Evolutionary conservation across 208 protist species (phyloP), one percentile per base, ranked within the genome.

Genomic region (Leptomonas pyrrhocoris): DNA sequence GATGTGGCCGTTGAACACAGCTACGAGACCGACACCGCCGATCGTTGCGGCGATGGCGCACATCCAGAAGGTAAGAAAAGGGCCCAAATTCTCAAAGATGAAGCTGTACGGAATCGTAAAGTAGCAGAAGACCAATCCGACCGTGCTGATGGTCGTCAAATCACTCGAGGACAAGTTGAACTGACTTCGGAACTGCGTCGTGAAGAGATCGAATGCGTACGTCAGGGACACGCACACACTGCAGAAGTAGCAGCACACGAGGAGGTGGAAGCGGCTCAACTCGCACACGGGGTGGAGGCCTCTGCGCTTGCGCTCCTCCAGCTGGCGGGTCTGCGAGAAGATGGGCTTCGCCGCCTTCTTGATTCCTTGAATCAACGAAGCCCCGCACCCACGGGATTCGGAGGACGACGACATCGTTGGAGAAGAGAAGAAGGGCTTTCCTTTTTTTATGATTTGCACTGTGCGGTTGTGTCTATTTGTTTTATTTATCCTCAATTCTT

Each of bases 111-210:
- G 85, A 28, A 90, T 74, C 40, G 81, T 84, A 36, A 86, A 83
- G 66, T 87, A 90, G 63, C 79, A 85, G 64, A 87, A 90, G n/a
- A 90, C 85, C 15, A 90, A 68, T 3, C 85, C 85, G n/a, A 90
- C 75, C 18, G 85, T 90, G 69, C 81, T 88, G 61, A 90, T 77
- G 48, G 79, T 88, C 27, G 85, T 84, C n/a, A 90, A 62, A 55
- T 93, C 88, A 19, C 88, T 73, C 6, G 63, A 79, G 50, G 72
- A 66, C 9, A 90, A 65, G 31, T 68, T 28, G 55, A 84, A 90
- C 50, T 80, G 48, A 1, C 15, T 50, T 19, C 67, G 51, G 68
- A 90, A 86, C 12, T 83, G 36, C 16, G 65, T 83, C 11, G 83
- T 79, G 65, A 92, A 92, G 43, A 92, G 73, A 67, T 92, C 86